Percentiles rank a stretch among this genome's conserved stretches.
Evolutionary conservation across 139 green algal genomes (phyloP).

Genomic region (Penium margaritaceum): DNA sequence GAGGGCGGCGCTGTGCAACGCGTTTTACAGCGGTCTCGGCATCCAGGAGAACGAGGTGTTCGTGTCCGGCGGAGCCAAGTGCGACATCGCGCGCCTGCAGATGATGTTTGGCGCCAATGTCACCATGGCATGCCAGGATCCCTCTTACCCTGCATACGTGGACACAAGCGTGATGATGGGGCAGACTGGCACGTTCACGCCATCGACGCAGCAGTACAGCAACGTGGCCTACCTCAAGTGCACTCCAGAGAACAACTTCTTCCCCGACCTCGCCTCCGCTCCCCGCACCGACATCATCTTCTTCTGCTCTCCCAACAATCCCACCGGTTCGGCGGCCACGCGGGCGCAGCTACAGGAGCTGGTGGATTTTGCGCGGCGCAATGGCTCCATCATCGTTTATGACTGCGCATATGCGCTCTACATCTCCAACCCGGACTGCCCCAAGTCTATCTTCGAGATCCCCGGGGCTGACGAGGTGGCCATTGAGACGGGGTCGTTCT

Average conservation of each 20-base stretch:
- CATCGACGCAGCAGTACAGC: constrained; percentile 65
- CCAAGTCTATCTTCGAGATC: constrained; percentile 94
- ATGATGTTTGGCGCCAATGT: constrained; percentile 67
- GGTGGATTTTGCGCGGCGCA: constrained; percentile 72
- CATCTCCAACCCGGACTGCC: constrained; percentile 82
- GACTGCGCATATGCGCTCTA: constrained; percentile 94
- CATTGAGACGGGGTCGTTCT: constrained; percentile 47
- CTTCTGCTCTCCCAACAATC: constrained; percentile 96
- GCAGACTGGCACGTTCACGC: constrained; percentile 76
- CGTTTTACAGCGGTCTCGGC: constrained; percentile 71
- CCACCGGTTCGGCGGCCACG: constrained; percentile 66
- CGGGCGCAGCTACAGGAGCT: constrained; percentile 81
- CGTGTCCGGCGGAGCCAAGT: constrained; percentile 95
- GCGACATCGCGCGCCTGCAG: constrained; percentile 86
- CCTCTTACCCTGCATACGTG: constrained; percentile 90
- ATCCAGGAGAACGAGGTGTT: constrained; percentile 77
- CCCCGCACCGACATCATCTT: constrained; percentile 91
- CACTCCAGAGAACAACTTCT: constrained; percentile 87
- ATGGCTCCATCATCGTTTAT: constrained; percentile 86
- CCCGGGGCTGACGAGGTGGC: constrained; percentile 49
- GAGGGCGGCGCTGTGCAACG: constrained; percentile 66
- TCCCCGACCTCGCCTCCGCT: constrained; percentile 78
- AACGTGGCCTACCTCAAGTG: constrained; percentile 89
- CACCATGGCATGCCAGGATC: constrained; percentile 73
- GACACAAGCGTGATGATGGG: constrained; percentile 96